Percentiles rank a stretch among this genome's conserved stretches.
Evolutionary conservation across 176 grass and related monocot genomes (phyloP).

Genomic region (Oryza officinalis): DNA sequence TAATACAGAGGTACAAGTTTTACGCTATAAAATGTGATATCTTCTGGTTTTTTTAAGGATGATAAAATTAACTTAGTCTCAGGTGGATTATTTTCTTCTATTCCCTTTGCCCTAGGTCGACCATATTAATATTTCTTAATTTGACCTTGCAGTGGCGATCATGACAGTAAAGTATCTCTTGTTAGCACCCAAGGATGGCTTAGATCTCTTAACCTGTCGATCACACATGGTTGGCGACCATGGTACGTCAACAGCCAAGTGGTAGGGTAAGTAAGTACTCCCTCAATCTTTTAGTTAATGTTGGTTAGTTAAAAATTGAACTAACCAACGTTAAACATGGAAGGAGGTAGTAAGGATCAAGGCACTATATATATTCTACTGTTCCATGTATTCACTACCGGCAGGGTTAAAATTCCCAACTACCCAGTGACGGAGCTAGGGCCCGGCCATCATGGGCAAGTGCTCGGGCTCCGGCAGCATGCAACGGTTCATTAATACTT

Average conservation of each 20-base stretch:
- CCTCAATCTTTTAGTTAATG: too few species aligned
- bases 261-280: conserved; percentile 33
- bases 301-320: too few species aligned
- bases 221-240: conserved; percentile 56
- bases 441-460: too few species aligned
- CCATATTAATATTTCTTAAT: not conserved
- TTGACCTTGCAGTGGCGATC: conserved; percentile 46
- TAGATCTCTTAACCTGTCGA: conserved; percentile 52
- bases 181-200: conserved; percentile 62
- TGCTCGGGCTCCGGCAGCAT: too few species aligned
- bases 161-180: conserved; percentile 45
- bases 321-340: too few species aligned
- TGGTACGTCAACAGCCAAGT: conserved; percentile 59
- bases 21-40: too few species aligned
- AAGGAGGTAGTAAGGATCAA: conserved; percentile 32
- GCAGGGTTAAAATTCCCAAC: not conserved
- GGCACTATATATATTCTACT: not conserved
- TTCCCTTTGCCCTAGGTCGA: not conserved
- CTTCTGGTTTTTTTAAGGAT: too few species aligned
- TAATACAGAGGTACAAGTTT: too few species aligned
- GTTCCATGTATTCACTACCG: not conserved
- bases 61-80: not conserved
- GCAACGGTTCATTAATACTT: too few species aligned
- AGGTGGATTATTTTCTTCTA: not conserved
- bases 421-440: too few species aligned